phyloP scores from a whole-genome alignment of 306 rosid genomes.

The Castanea crenata region DNA sequence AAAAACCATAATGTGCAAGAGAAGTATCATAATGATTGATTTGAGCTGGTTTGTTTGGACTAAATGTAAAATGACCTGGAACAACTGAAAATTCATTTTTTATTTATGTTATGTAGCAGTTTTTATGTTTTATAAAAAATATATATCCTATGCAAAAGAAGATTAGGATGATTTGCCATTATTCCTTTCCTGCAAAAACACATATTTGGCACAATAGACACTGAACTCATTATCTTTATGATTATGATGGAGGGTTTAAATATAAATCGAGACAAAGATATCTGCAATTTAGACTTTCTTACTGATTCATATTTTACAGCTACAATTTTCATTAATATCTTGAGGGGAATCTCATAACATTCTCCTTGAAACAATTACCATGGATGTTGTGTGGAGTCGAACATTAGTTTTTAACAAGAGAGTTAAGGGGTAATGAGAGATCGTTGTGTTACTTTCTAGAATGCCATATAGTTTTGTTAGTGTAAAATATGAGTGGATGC shows the following conservation, averaged over 20 bases:
- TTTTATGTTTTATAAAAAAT: no score
- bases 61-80: neutral
- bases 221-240: neutral
- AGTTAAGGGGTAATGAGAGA: no score
- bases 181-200: neutral
- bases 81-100: neutral
- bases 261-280: neutral
- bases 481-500: neutral
- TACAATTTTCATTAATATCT: neutral
- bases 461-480: neutral
- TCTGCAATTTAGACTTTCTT: neutral
- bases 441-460: no score
- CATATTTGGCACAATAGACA: neutral
- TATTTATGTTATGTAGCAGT: neutral
- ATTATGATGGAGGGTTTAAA: no score
- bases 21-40: neutral
- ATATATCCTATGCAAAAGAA: neutral
- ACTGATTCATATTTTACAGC: neutral
- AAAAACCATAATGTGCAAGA: neutral
- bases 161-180: neutral
- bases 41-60: conserved; percentile 6
- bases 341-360: neutral
- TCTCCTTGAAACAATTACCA: neutral
- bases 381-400: no score
- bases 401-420: no score